Evolutionary conservation across 164 flowering plant species (phyloP), one percentile per base, ranked within the genome.

Genomic region (grape (Vitis vinifera)): DNA sequence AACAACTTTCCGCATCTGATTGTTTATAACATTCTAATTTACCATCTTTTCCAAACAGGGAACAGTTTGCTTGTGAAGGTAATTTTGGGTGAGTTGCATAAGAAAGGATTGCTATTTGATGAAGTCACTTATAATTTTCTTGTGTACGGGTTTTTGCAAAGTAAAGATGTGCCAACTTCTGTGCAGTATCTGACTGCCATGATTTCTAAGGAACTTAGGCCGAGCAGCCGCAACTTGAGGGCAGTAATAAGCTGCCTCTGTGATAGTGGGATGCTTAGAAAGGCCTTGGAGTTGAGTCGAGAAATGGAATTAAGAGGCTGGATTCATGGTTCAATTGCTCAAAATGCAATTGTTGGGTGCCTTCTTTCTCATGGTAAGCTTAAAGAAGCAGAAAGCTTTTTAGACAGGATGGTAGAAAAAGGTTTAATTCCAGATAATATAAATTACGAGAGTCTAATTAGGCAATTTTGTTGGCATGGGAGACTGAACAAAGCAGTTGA

Each of bases 121-220:
- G 84, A 82, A 65, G 79, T 79, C 17, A 83, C 94, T 13, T 90
- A 86, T 71, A 84, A 94, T 74, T 87, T 86, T 81, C 82, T 94
- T 47, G 76, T 91, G 15, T 74, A 70, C 61, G 97, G 98, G 31
- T 86, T 79, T 71, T 80, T 58, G 50, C 58, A 62, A 47, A 70
- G 81, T 76, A 68, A 82, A 55, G 84, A 87, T 68, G 19, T 73
- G 16, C 70, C 88, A 49, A 82, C 76, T 56, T 74, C 94, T 27
- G 10, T 81, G 78, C 71, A 75, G 17, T 78, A 78, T 77, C 71
- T 91, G 63, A 69, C 64, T n/a, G 56, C 67, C 44, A 93, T 95
- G 99, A 84, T 88, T 16, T 77, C 73, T 16, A 76, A 83, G 77
- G 87, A 76, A 59, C 51, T 84, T 55, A 83, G 62, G 69, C 97